phyloP scores from a whole-genome alignment of 2,329 filamentous ascomycete species.

The Lachnellula occidentalis region DNA sequence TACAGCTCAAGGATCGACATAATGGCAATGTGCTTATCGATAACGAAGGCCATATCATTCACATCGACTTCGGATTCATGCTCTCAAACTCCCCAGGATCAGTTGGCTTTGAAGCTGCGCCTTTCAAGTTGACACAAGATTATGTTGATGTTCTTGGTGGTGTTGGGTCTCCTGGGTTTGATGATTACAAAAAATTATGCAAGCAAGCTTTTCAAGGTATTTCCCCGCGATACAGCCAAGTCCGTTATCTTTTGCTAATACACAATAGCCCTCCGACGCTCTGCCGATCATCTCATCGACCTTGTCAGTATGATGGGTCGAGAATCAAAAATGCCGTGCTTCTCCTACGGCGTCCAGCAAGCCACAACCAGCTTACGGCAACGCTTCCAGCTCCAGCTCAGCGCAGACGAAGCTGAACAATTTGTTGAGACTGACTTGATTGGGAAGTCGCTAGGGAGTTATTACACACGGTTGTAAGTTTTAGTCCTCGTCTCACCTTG shows the following conservation, averaged over 20 bases:
- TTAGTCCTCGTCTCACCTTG: slow-evolving; percentile 4
- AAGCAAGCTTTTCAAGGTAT: slow-evolving; percentile 77
- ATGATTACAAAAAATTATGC: slow-evolving; percentile 72
- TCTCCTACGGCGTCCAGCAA: slow-evolving; percentile 65
- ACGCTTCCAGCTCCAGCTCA: slow-evolving; percentile 76
- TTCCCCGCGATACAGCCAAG: background rate
- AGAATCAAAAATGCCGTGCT: slow-evolving; percentile 81
- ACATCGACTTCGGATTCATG: slow-evolving; percentile 90
- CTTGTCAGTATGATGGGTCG: slow-evolving; percentile 80
- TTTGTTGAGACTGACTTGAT: slow-evolving; percentile 78
- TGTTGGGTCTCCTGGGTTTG: slow-evolving; percentile 61
- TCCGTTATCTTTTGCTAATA: slow-evolving; percentile 8
- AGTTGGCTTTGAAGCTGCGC: slow-evolving; percentile 80
- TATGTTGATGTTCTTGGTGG: slow-evolving; percentile 81
- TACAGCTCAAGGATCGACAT: slow-evolving; percentile 81
- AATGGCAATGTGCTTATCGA: slow-evolving; percentile 85
- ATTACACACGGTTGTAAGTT: slow-evolving; percentile 78
- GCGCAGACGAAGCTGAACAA: slow-evolving; percentile 72
- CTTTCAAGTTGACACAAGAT: slow-evolving; percentile 81
- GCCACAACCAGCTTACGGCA: slow-evolving; percentile 65
- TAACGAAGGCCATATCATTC: slow-evolving; percentile 79
- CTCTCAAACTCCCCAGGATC: slow-evolving; percentile 79
- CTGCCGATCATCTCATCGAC: slow-evolving; percentile 75
- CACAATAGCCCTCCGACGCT: slow-evolving; percentile 60
- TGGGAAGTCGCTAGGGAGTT: slow-evolving; percentile 76